Evolutionary conservation across 345 rosid genomes (phyloP), one percentile per base, ranked within the genome.

Genomic region (Pseudoturritis turrita): DNA sequence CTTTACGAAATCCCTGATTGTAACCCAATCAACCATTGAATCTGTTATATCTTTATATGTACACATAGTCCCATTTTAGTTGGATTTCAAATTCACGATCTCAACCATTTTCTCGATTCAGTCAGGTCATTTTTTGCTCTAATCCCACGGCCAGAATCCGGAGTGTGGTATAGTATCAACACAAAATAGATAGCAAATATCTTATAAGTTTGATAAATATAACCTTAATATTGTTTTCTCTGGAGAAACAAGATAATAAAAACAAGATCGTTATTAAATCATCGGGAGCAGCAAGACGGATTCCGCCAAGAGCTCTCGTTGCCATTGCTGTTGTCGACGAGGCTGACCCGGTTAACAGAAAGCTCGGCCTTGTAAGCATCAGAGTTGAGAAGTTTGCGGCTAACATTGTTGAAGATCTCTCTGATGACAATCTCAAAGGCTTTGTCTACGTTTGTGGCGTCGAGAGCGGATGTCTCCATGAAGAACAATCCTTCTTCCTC

Each of bases 391-490:
- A 80, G 81, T 68, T 89, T 89, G 62, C 86, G 64, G 81, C 97
- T 84, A 36, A 87, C 61, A 35, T 88, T 89, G 80, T 73, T 80
- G 83, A 87, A 91, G 51, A 94, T 91, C 82, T 89, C 92, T 2
- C 88, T 78, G 79, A 94, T 83, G 10, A 94, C 96, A 60, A 89
- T 75, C 89, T 94, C 96, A 47, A 94, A 94, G 15, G 98, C 93
- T 11, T 91, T 73, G 81, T 88, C 81, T 15, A 91, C 97, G n/a
- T 94, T 94, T 0, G 95, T 88, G 22, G 96, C 72, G 56, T 91
- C 88, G 15, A 94, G 86, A 5, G 98, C 97, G 0, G 98, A 94
- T 52, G 98, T 94, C 78, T 94, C 98, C 92, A 91, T 89, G 81
- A 94, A 94, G 85, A 89, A 90, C 50, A 94, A 41, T 0, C 86